Evolutionary conservation across 2,329 filamentous ascomycete species (phyloP), one percentile per base, ranked within the genome.

Genomic region (Tolypocladium amazonense): DNA sequence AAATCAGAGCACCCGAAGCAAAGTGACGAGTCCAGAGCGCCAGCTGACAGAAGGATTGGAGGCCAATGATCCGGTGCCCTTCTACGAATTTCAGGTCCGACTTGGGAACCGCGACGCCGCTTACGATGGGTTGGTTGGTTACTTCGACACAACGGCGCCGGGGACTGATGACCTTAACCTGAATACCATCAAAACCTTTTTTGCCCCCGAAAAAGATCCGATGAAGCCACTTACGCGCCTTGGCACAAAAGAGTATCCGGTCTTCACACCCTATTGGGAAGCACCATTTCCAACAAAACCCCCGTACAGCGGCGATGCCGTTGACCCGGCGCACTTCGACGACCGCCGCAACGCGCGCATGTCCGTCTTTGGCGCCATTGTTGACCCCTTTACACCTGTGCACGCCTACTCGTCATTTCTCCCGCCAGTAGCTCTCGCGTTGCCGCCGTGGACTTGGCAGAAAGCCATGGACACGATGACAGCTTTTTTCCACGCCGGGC

Each of bases 81-180:
- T n/a, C 5, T 77, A 77, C 62, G 23, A 64, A 0, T 75, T 79
- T 57, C 68, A 64, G 15, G 47, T 77, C 18, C 69, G 72, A 37
- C 61, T 79, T 0, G 76, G 76, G 2, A 71, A 77, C 58, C 38
- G 52, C 2, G 61, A 70, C 0, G 62, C 70, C 1, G 57, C 53
- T 0, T 73, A 69, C 56, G 76, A 77, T 61, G 76, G 76, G 0
- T 64, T 78, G 0, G 69, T 77, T 0, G 73, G 73, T 0, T 77
- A 75, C 61, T 78, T 76, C 53, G 60, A 70, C 54, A 60, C 62
- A 0, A 60, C n/a, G 0, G 41, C 54, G 3, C 55, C 57, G 39
- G 53, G 53, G 14, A 56, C 59, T 15, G 58, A 61, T 5, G 60
- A 66, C 20, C 58, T 72, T 4, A 61, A 68, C 30, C 60, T 71